Evolutionary conservation across 2,329 filamentous ascomycete genomes (phyloP), one percentile per base, ranked within the genome.

Genomic region (Amauroascus niger): DNA sequence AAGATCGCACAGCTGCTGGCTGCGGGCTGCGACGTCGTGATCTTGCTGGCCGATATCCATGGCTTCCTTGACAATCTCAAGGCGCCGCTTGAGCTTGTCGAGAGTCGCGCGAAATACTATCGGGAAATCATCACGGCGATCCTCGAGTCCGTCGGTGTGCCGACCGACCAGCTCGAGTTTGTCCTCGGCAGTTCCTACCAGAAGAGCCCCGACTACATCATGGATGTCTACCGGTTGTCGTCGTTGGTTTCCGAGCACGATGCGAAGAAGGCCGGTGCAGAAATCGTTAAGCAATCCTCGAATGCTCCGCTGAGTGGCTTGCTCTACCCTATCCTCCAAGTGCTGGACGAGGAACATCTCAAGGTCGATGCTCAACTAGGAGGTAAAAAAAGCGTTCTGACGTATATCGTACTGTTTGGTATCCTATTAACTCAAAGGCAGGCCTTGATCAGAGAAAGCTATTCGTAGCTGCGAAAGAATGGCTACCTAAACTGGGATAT

Each of bases 231-330:
- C 73, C 82, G 86, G 65, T 68, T 97, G 59, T 79, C 78, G 44
- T 80, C 80, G 2, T 71, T 87, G 51, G 80, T 86, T 4, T 84
- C 83, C 13, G 82, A 89, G 71, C 82, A 90, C 65, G 83, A 93
- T 64, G 88, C 89, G 14, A 88, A 89, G 71, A 93, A 88, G 71
- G 90, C 91, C 0, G 91, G 91, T 37, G 87, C 88, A 1, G 93
- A 97, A 71, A 82, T 97, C 6, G 91, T 98, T 60, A 97, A 97
- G 77, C 89, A 97, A 74, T 82, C 85, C 2, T 79, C 81, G 54
- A 89, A 91, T 64, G 80, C 85, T 8, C 80, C 85, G 2, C 68
- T 94, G 52, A 82, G 79, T 54, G 87, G 87, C 1, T 76, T 91
- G 11, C 79, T 91, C 57, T 94, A 94, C 75, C 87, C 88, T 0